Evolutionary conservation across 2,329 filamentous ascomycete genomes (phyloP), one percentile per base, ranked within the genome.

Genomic region (Colletotrichum spaethianum): DNA sequence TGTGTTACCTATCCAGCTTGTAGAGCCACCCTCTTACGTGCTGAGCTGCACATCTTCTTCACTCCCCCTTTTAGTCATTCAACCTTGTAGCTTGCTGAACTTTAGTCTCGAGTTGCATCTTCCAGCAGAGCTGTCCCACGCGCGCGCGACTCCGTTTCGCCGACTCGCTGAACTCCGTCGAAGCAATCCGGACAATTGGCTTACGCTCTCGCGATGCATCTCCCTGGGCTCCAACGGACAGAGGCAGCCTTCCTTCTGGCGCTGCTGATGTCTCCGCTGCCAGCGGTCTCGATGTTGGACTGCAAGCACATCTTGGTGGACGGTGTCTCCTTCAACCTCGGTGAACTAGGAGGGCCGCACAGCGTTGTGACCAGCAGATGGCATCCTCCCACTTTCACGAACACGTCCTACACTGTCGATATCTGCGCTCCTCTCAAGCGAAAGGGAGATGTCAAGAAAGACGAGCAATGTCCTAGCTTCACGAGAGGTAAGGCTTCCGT

Each of bases 331-430:
- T 95, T 93, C 81, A 87, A 95, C 81, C 84, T 96, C 38, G 84
- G 84, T 33, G 81, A 86, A 74, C 87, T 95, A 9, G 85, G 83
- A 7, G 93, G 93, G 1, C 91, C 92, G 42, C 92, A 93, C 79
- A 89, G 91, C 0, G 91, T 94, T 46, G 87, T 94, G 66, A 89
- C 89, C 60, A 86, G 84, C 77, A 86, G 85, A 75, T 84, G 86
- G 74, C 82, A 87, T 42, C 86, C 87, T 26, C 87, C 85, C 20
- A 85, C 86, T 20, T 84, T 89, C 36, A 86, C 85, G 72, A 96
- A 96, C 81, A 94, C 91, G 33, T 96, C 94, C 53, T 97, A 94
- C 81, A 95, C 93, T 0, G 79, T 97, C 69, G 93, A 97, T 77
- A 86, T 97, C 60, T 97, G 94, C 83, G 83, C 86, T 63, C 86